Evolutionary conservation across 148 eudicot genomes (phyloP).

Genomic region (Pouteria glomerata): DNA sequence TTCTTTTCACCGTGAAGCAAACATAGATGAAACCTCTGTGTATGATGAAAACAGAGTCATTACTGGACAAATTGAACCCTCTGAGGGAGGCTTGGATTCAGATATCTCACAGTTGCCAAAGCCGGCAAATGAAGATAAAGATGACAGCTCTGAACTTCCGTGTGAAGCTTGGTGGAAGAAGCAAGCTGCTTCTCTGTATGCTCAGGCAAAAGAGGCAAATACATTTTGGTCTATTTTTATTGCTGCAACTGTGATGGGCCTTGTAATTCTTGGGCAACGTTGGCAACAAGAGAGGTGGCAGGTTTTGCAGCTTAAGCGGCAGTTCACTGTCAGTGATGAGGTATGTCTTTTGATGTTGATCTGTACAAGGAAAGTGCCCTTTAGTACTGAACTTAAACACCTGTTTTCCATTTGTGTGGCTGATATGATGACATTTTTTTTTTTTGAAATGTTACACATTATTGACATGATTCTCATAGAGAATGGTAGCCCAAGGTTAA

Average conservation of each 20-base stretch:
- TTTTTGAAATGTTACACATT: no score
- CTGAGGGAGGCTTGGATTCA: conserved; percentile 32
- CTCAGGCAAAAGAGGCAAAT: conserved; percentile 78
- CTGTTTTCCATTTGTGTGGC: no score
- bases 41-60: conserved; percentile 26
- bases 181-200: conserved; percentile 49
- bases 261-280: conserved; percentile 69
- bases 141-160: conserved; percentile 51
- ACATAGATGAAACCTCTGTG: conserved; percentile 18
- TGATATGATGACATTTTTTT: no score
- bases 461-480: no score
- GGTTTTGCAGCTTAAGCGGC: conserved; percentile 62
- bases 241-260: conserved; percentile 93
- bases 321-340: conserved; percentile 50
- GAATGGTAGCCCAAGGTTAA: no score
- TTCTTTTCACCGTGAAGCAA: conserved; percentile 24
- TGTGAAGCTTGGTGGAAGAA: conserved; percentile 88
- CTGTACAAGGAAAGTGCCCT: not conserved
- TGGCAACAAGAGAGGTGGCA: conserved; percentile 83
- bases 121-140: conserved; percentile 33
- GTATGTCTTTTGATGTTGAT: conserved; percentile 22
- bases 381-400: no score
- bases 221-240: conserved; percentile 75
- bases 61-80: conserved; percentile 35
- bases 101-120: conserved; percentile 20